phyloP scores from a whole-genome alignment of 345 rosid genomes.

The Hypericum perforatum region DNA sequence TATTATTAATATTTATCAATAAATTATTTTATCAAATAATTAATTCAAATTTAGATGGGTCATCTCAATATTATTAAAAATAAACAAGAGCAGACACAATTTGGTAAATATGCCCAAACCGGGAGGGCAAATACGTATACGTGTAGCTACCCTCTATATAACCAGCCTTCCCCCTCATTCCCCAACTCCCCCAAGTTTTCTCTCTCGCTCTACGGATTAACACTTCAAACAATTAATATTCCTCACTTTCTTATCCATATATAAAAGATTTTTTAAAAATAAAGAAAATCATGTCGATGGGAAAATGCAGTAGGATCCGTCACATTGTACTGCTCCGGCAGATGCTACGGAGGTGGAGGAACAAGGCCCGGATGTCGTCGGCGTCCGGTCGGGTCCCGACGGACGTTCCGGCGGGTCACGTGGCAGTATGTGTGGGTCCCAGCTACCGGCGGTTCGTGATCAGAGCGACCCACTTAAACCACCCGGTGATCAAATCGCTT shows the following conservation, averaged over 20 bases:
- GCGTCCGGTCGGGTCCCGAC: constrained; percentile 30
- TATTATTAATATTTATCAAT: too few species aligned
- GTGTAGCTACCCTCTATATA: constrained; percentile 30
- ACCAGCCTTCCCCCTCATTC: constrained; percentile 10
- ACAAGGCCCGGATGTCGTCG: constrained; percentile 64
- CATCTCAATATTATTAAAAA: too few species aligned
- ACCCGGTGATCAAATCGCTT: constrained; percentile 62
- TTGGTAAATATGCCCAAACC: constrained; percentile 31
- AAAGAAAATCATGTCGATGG: constrained; percentile 41
- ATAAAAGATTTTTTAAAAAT: not conserved
- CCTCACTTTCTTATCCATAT: not conserved
- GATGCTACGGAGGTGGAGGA: constrained; percentile 76
- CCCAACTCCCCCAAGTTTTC: constrained; percentile 18
- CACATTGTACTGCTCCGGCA: constrained; percentile 88
- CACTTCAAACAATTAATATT: not conserved
- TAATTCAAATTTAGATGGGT: too few species aligned
- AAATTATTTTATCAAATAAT: too few species aligned
- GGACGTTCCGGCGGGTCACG: constrained; percentile 91
- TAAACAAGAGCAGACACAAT: constrained; percentile 14
- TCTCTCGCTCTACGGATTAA: not conserved
- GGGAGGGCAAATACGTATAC: constrained; percentile 23
- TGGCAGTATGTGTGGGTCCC: constrained; percentile 70
- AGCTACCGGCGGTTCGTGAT: constrained; percentile 65
- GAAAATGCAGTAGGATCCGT: constrained; percentile 87
- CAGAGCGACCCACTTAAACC: constrained; percentile 82